Conservation (phyloP, 352 stramenopile species). For the Phytophthora crassamura region DNA sequence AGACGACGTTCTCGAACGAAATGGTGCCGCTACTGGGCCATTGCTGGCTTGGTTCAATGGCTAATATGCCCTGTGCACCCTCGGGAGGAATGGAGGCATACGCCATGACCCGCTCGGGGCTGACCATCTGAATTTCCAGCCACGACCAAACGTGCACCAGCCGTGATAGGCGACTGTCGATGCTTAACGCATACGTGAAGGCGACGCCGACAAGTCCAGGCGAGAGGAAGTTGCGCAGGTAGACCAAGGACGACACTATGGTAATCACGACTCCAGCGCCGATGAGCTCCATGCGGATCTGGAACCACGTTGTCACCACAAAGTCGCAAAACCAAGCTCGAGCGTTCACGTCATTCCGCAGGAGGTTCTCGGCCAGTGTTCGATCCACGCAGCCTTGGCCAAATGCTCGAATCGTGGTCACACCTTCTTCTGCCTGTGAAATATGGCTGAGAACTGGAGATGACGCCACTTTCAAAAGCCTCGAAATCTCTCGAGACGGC, state of each 20-base stretch:
- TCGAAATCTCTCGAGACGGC: slow-evolving; percentile 51
- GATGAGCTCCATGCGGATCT: slow-evolving; percentile 53
- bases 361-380: slow-evolving; percentile 29
- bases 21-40: slow-evolving; percentile 84
- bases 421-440: slow-evolving; percentile 36
- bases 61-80: slow-evolving; percentile 11
- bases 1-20: slow-evolving; percentile 32
- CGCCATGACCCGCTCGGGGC: slow-evolving; percentile 49
- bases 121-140: slow-evolving; percentile 56
- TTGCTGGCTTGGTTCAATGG: slow-evolving; percentile 25
- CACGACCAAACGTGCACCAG: slow-evolving; percentile 42
- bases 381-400: slow-evolving; percentile 26
- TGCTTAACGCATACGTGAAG: slow-evolving; percentile 88
- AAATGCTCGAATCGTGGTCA: slow-evolving; percentile 46
- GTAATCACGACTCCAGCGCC: slow-evolving; percentile 44
- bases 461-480: slow-evolving; percentile 41
- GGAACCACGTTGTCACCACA: slow-evolving; percentile 47
- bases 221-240: slow-evolving; percentile 38
- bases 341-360: slow-evolving; percentile 37
- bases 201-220: slow-evolving; percentile 82
- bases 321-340: slow-evolving; percentile 38
- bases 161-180: slow-evolving; percentile 80
- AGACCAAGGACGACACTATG: slow-evolving; percentile 44
- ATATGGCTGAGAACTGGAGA: slow-evolving; percentile 55
- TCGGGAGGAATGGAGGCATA: slow-evolving; percentile 48